A percentile compares a stretch with the other conserved stretches of the same genome.
Evolutionary conservation across 2,329 filamentous ascomycete species (phyloP).

Genomic region (Drechslera avenae): DNA sequence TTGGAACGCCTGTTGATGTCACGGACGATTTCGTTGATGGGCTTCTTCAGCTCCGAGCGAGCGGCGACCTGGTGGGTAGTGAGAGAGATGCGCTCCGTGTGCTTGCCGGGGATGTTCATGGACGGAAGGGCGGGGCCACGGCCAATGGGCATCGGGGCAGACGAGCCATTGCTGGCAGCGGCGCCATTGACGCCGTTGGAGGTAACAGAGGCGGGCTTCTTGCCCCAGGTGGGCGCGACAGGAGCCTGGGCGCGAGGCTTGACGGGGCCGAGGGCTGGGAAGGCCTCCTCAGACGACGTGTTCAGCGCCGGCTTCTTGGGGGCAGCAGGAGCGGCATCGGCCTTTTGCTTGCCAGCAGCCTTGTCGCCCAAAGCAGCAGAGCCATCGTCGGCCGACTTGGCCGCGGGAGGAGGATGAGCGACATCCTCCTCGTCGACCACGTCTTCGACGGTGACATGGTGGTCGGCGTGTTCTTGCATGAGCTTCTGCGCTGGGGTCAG

Average conservation of each 20-base stretch:
- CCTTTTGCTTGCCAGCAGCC: conserved; percentile 71
- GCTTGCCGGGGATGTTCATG: conserved; percentile 80
- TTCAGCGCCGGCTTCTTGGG: conserved; percentile 62
- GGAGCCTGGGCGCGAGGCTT: conserved; percentile 66
- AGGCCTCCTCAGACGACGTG: conserved; percentile 86
- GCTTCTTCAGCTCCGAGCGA: conserved; percentile 78
- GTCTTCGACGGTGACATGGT: conserved; percentile 78
- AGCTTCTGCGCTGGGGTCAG: conserved; percentile 62
- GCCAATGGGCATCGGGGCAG: conserved; percentile 44
- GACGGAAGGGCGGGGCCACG: conserved; percentile 56
- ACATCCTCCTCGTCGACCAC: conserved; percentile 78
- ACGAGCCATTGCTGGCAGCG: conserved; percentile 55
- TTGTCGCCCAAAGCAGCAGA: conserved; percentile 61
- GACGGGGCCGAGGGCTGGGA: conserved; percentile 83
- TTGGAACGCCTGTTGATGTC: conserved; percentile 93
- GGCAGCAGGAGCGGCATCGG: conserved; percentile 52
- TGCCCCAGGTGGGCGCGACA: conserved; percentile 78
- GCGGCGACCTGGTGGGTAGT: conserved; percentile 78
- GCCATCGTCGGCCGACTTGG: conserved; percentile 34
- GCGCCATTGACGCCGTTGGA: conserved; percentile 56
- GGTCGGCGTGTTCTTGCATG: conserved; percentile 64
- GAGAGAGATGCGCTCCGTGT: conserved; percentile 76
- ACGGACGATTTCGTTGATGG: conserved; percentile 81
- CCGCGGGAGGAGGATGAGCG: conserved; percentile 60
- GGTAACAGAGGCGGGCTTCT: conserved; percentile 60